phyloP scores from a whole-genome alignment of 2,329 filamentous ascomycete species.

The Magnaporthales sp. region DNA sequence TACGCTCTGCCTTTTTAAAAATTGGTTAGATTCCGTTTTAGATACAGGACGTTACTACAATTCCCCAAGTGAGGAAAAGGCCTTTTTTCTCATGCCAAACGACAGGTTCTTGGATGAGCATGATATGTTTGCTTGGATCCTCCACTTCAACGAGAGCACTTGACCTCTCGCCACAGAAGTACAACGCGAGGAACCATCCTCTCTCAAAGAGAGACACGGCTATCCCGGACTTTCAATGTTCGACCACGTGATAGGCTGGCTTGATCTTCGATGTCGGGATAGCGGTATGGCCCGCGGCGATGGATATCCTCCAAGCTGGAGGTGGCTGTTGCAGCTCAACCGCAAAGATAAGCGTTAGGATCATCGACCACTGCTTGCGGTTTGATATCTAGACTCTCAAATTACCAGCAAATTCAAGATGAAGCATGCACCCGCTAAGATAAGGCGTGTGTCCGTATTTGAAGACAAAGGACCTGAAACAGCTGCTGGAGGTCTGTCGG shows the following conservation, averaged over 20 bases:
- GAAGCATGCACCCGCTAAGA: not conserved
- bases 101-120: not conserved
- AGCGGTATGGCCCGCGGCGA: not conserved
- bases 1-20: not conserved
- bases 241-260: not conserved
- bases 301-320: not conserved
- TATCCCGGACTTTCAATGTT: not conserved
- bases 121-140: not conserved
- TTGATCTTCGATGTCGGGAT: not conserved
- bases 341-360: not conserved
- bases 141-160: not conserved
- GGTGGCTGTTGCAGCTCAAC: not conserved
- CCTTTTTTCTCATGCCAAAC: not conserved
- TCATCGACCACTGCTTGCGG: not conserved
- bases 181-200: not conserved
- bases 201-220: not conserved
- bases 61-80: not conserved
- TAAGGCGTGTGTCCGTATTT: not conserved
- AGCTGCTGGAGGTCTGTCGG: not conserved
- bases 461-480: not conserved
- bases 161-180: not conserved
- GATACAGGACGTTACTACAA: not conserved
- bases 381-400: not conserved
- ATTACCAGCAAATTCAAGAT: not conserved
- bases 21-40: not conserved